Evolutionary conservation across 2,329 filamentous ascomycete species (phyloP), one percentile per base, ranked within the genome.

Genomic region (Penicillium verrucosum): DNA sequence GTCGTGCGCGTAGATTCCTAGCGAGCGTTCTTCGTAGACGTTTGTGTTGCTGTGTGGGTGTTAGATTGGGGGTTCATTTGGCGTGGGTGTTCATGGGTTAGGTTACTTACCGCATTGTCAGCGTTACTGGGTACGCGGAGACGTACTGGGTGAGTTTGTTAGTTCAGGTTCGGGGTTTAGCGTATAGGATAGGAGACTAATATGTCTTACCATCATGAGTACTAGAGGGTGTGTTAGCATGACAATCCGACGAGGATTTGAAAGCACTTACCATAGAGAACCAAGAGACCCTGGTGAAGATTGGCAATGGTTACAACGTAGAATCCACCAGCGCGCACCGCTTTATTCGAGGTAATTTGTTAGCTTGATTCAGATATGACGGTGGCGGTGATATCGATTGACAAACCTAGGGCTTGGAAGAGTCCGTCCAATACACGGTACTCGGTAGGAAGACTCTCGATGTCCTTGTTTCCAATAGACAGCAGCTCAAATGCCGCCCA

Each of bases 1-100:
- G 43, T 77, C 73, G 11, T 73, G 65, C 37, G 72, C 70, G 54
- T 72, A 74, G 27, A 74, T 71, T 0, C 86, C 86, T 1, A 89
- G 75, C 0, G 83, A 86, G 7, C 85, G 79, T 65, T 90, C 86
- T 68, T 89, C 87, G 66, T 90, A 90, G 30, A 88, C 83, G 65
- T 89, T 89, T 38, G 86, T 87, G 67, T 86, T 84, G 29, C 87
- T 82, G 25, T 27, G 32, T 5, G 9, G 4, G 21, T 41, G 41
- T 61, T 44, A 62, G 60, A 23, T 41, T 21, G 29, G 11, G 6
- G 6, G n/a, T 16, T 38, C 16, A 9, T 30, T 32, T 18, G 27
- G 21, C 3, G 6, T 25, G 16, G 21, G 21, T 5, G 10, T 36
- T 27, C 16, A 23, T 29, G 12, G 18, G 11, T 18, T 37, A 59